These are phyloP conservation scores for Pyrenophora seminiperda DNA, from an alignment of 2,329 filamentous ascomycete species.

Conservation along the genomic window DNA sequence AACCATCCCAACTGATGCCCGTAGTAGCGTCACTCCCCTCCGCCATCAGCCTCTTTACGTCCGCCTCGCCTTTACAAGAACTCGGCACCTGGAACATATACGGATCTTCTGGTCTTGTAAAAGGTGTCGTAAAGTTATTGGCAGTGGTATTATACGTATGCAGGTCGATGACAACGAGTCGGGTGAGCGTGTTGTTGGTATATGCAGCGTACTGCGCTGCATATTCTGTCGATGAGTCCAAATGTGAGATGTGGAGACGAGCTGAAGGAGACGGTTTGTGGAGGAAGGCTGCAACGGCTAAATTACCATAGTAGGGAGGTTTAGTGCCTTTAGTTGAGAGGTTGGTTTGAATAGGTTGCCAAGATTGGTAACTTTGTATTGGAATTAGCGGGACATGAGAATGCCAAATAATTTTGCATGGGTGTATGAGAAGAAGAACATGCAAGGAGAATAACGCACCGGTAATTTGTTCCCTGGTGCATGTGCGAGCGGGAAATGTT, in stretches of 20 bases:
- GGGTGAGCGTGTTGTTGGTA: constrained; percentile 52
- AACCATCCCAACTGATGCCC: constrained; percentile 66
- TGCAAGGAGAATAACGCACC: constrained; percentile 51
- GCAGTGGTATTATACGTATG: constrained; percentile 50
- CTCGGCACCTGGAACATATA: constrained; percentile 49
- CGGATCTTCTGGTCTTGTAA: constrained; percentile 38
- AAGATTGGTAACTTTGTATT: constrained; percentile 42
- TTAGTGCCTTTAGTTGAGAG: constrained; percentile 62
- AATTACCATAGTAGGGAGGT: constrained; percentile 67
- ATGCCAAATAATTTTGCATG: no score
- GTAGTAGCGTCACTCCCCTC: constrained; percentile 68
- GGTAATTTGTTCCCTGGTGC: constrained; percentile 68
- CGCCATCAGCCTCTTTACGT: constrained; percentile 59
- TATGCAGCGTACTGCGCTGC: constrained; percentile 57
- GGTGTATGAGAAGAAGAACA: neutral
- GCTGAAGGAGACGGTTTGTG: constrained; percentile 15
- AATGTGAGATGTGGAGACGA: neutral
- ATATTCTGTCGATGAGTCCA: neutral
- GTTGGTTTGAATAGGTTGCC: constrained; percentile 63
- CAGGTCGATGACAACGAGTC: constrained; percentile 63
- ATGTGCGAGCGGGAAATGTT: constrained; percentile 65
- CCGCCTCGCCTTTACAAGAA: constrained; percentile 33
- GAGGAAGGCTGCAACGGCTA: constrained; percentile 61
- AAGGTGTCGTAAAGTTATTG: constrained; percentile 18
- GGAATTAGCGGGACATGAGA: neutral